Percentiles rank a stretch among this genome's conserved stretches.
Conservation (phyloP, 2,329 filamentous ascomycete genomes). For the Biscogniauxia sp. region DNA sequence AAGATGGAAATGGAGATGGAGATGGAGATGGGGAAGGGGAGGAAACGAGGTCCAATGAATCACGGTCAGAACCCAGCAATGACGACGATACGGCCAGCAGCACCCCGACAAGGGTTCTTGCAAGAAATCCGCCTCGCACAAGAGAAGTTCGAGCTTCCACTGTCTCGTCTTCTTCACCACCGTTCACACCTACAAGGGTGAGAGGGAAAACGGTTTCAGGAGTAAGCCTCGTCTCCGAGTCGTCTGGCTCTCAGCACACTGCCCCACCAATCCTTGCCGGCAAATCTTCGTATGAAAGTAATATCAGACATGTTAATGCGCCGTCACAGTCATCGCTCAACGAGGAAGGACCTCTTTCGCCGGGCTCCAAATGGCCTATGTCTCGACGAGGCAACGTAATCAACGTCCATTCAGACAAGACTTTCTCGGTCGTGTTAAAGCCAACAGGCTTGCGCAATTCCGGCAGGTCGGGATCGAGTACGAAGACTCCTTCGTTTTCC, state of each 20-base stretch:
- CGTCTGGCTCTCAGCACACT: constrained; percentile 30
- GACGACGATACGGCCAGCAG: constrained; percentile 15
- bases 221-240: constrained; percentile 39
- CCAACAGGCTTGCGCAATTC: constrained; percentile 24
- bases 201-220: constrained; percentile 45
- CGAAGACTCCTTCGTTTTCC: constrained; percentile 44
- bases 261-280: constrained; percentile 36
- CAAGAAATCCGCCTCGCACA: constrained; percentile 18
- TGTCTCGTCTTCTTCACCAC: constrained; percentile 34
- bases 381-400: constrained; percentile 46
- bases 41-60: constrained; percentile 16
- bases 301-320: constrained; percentile 40
- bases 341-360: constrained; percentile 23
- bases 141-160: constrained; percentile 32
- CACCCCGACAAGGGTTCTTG: constrained; percentile 19
- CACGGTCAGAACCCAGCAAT: constrained; percentile 16
- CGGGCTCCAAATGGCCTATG: constrained; percentile 29
- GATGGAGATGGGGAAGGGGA: not conserved
- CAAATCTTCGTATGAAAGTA: constrained; percentile 38
- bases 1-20: constrained; percentile 7
- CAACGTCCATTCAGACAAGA: constrained; percentile 55
- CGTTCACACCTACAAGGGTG: constrained; percentile 31
- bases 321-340: constrained; percentile 27
- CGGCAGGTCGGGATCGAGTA: constrained; percentile 32
- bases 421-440: constrained; percentile 50